Conservation (phyloP, 768 basidiomycete species). For the Termitomyces sp. region DNA sequence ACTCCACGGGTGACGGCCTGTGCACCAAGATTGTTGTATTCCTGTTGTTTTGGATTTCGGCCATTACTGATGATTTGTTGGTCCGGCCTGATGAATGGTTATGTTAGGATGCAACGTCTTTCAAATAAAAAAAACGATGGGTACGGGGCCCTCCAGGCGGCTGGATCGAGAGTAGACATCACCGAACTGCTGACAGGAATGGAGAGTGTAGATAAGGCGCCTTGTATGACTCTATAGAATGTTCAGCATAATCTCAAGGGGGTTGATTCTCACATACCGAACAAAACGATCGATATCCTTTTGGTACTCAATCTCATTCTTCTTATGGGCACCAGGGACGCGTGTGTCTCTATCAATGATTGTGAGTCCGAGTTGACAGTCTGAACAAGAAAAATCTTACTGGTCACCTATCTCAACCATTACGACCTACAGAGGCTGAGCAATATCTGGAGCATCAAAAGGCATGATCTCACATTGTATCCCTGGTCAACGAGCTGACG, state of each 20-base stretch:
- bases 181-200: not conserved
- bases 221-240: not conserved
- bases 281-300: conserved; percentile 31
- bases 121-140: not conserved
- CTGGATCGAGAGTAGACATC: not conserved
- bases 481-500: conserved; percentile 1
- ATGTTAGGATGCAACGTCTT: not conserved
- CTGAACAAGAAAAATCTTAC: not conserved
- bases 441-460: not conserved
- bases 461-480: not conserved
- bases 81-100: not conserved
- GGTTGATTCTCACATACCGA: not conserved
- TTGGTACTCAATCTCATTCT: conserved; percentile 30
- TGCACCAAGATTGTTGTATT: conserved; percentile 7
- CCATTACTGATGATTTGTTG: not conserved
- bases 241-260: not conserved
- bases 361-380: not conserved
- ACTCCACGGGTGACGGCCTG: conserved; percentile 8
- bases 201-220: not conserved
- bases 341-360: conserved; percentile 2
- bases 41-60: conserved; percentile 1
- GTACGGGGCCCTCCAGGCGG: not conserved
- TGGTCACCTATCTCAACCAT: not conserved
- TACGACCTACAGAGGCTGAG: not conserved
- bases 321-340: conserved; percentile 21